Evolutionary conservation across 768 basidiomycete species (phyloP).

Genomic region (Boletus speciosus): DNA sequence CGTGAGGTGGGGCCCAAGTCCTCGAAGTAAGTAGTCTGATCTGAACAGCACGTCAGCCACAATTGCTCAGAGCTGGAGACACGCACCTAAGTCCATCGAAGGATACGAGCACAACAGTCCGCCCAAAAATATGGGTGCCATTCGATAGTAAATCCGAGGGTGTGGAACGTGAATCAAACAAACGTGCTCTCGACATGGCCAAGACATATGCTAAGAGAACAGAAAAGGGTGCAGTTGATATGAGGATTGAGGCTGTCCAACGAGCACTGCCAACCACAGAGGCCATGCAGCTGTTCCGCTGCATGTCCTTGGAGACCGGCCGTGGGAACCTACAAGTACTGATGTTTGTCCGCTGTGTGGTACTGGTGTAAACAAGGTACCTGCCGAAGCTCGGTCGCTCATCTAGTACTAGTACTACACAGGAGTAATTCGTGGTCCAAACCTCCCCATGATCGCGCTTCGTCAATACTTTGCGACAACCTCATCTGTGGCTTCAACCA

Average conservation of each 20-base stretch:
- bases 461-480: constrained; percentile 23
- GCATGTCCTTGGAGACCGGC: not conserved
- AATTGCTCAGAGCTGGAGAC: not conserved
- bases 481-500: constrained; percentile 55
- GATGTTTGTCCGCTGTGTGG: no score
- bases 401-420: no score
- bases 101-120: constrained; percentile 79
- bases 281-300: not conserved
- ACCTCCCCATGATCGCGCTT: not conserved
- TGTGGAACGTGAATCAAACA: not conserved
- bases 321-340: not conserved
- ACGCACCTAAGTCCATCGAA: constrained; percentile 63
- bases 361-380: no score
- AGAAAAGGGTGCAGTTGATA: constrained; percentile 2
- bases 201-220: constrained; percentile 8
- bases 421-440: not conserved
- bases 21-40: constrained; percentile 78
- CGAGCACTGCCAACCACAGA: not conserved
- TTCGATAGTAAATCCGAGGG: constrained; percentile 46
- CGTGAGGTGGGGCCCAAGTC: constrained; percentile 73
- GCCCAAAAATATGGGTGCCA: constrained; percentile 74
- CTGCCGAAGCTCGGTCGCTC: no score
- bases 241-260: not conserved
- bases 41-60: constrained; percentile 27
- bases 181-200: not conserved